phyloP scores from a whole-genome alignment of 139 green algal species.

The Nannochloris sp. region DNA sequence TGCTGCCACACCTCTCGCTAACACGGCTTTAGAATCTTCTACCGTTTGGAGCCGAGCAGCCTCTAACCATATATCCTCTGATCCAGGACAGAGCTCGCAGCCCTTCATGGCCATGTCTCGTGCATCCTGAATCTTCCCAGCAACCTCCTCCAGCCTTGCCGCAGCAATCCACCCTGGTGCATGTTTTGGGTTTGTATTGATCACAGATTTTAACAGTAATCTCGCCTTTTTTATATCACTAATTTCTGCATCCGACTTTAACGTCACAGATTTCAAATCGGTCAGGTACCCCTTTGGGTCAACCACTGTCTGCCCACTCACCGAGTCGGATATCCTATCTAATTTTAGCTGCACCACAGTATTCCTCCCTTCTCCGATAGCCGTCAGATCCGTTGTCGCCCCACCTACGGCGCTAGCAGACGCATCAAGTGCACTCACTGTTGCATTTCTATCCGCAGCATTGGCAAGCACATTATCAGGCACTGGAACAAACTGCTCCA shows the following conservation, averaged over 20 bases:
- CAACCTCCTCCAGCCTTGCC: slow-evolving; percentile 74
- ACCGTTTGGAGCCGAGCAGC: slow-evolving; percentile 70
- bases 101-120: slow-evolving; percentile 61
- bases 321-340: slow-evolving; percentile 83
- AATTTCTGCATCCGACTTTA: slow-evolving; percentile 81
- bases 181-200: slow-evolving; percentile 92
- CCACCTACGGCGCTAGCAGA: slow-evolving; percentile 36
- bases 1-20: slow-evolving; percentile 77
- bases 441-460: slow-evolving; percentile 57
- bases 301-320: slow-evolving; percentile 89
- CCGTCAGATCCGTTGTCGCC: slow-evolving; percentile 80
- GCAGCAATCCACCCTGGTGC: slow-evolving; percentile 94
- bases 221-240: slow-evolving; percentile 97
- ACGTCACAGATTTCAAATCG: slow-evolving; percentile 73
- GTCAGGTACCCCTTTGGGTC: slow-evolving; percentile 99
- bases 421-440: slow-evolving; percentile 29
- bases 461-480: slow-evolving; percentile 83
- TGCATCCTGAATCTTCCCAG: slow-evolving; percentile 50
- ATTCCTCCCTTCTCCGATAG: slow-evolving; percentile 67
- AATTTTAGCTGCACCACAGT: slow-evolving; percentile 89
- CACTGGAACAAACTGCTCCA: slow-evolving; percentile 74
- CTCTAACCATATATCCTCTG: slow-evolving; percentile 98
- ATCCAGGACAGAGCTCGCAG: slow-evolving; percentile 85
- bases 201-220: slow-evolving; percentile 91
- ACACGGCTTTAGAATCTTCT: slow-evolving; percentile 72